Evolutionary conservation across 106 monocot species (phyloP), one percentile per base, ranked within the genome.

Genomic region (Ottelia alismoides): DNA sequence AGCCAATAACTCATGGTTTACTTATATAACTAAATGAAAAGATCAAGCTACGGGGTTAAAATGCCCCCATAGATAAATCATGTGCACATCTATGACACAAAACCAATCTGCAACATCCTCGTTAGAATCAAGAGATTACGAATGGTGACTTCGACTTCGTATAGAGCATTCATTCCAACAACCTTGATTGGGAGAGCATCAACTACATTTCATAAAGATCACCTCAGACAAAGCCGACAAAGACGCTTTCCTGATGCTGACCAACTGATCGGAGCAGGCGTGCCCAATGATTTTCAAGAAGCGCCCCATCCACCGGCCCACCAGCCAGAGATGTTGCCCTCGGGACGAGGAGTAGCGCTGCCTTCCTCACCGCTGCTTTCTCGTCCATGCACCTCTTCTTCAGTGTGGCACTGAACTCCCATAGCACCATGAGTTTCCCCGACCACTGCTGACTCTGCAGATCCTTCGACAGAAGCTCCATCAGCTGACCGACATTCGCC

Each of bases 291-390:
- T 76, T 67, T n/a, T 47, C 65, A 21, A 98, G 76, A 19, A 98
- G 51, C 12, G 55, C 63, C 17, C 59, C 77, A 57, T 98, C 98
- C 12, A 86, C 61, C 5, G 74, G 65, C 20, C 67, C 50, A 7
- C 90, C 77, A 12, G 77, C 70, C 28, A 98, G 58, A 52, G 66
- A 1, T 19, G 60, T 85, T 18, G 79, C 68, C 61, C 65, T 98
- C 2, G 73, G 66, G 25, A 83, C 71, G 27, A 98, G 77, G 56
- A 90, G 31, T 27, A 98, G 76, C 28, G 85, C 66, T 7, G 82
- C 81, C 65, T 86, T 98, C 75, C 82, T 90, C 18, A 98, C 98
- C 1, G 77, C 90, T 59, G 98, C 82, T 67, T 98, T 98, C 49
- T 86, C 90, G 65, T 98, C 98, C 30, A 48, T 43, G 54, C 85